Evolutionary conservation across 441 rosid genomes (phyloP), one percentile per base, ranked within the genome.

Genomic region (Mallotus repandus): DNA sequence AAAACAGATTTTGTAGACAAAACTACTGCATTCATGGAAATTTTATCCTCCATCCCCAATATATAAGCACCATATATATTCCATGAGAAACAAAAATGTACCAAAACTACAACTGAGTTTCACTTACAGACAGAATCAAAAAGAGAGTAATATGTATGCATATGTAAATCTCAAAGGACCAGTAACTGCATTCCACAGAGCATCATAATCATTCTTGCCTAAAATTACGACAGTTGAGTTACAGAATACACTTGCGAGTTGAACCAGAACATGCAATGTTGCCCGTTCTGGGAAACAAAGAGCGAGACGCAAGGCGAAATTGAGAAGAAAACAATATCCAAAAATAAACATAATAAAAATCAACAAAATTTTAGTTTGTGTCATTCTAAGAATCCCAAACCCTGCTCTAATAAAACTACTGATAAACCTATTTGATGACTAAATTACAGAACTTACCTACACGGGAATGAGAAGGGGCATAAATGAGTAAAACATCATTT

Each of bases 341-440:
- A 18, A 35, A 45, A 29, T 9, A 22, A 13, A 21, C 21, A 35
- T 10, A 48, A 59, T 52, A 49, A 8, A 13, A 7, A 46, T 21
- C 15, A 38, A 46, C 50, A 49, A 74, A 59, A 74, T 35, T 74
- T 66, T 7, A 66, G 60, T 41, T 29, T 49, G 41, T 49, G 65
- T 15, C 62, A 74, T 67, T 48, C 67, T 50, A 67, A 38, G n/a
- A 59, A 19, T 63, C 38, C 29, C 53, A 38, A 11, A 13, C 15
- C 35, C 69, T 63, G 9, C 14, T 46, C 65, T 64, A 25, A 14
- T 43, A 19, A 9, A 57, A 54, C 25, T 53, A 62, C 13, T 19
- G 16, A 19, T 16, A 61, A 7, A 11, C 50, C 61, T 19, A 74
- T 18, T 48, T 6, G 48, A 58, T 14, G 18, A 9, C 66, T 35